These are phyloP conservation scores for Neolentinus lepideus DNA, from an alignment of 1,284 basidiomycete genomes.

Conservation along the genomic window DNA sequence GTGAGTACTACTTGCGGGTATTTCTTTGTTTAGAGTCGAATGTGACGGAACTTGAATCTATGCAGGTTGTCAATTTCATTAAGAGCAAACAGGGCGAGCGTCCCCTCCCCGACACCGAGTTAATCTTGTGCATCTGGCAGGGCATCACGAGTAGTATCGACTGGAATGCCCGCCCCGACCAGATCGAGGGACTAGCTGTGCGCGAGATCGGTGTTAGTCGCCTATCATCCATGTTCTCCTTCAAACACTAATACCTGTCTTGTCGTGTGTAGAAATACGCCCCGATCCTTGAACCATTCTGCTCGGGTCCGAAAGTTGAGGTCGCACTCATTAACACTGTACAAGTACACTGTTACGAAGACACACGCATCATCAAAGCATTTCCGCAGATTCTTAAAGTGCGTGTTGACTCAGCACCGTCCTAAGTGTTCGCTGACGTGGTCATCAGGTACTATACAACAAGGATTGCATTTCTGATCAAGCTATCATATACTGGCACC, in stretches of 20 bases:
- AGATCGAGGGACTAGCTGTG: conserved; percentile 80
- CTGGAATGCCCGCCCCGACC: conserved; percentile 83
- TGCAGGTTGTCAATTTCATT: conserved; percentile 70
- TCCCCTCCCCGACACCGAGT: conserved; percentile 75
- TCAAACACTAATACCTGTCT: background rate
- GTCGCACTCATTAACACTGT: conserved; percentile 90
- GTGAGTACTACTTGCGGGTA: conserved; percentile 38
- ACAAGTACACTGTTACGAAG: conserved; percentile 92
- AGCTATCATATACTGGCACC: conserved; percentile 96
- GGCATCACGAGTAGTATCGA: conserved; percentile 85
- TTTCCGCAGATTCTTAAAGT: conserved; percentile 93
- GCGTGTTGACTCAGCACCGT: too few species aligned
- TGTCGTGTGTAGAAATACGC: conserved; percentile 60
- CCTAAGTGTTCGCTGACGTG: too few species aligned
- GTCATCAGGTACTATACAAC: conserved; percentile 79
- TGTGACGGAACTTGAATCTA: too few species aligned
- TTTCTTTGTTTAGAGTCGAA: too few species aligned
- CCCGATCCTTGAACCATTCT: conserved; percentile 85
- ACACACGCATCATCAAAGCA: conserved; percentile 88
- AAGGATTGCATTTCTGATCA: conserved; percentile 92
- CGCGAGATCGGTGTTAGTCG: conserved; percentile 73
- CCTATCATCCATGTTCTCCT: conserved; percentile 2
- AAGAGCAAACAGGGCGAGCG: conserved; percentile 61
- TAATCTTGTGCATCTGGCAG: conserved; percentile 87
- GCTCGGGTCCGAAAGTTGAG: conserved; percentile 79